Base-by-base conservation (phyloP, 306 rosid species). In the Luffa acutangula region DNA sequence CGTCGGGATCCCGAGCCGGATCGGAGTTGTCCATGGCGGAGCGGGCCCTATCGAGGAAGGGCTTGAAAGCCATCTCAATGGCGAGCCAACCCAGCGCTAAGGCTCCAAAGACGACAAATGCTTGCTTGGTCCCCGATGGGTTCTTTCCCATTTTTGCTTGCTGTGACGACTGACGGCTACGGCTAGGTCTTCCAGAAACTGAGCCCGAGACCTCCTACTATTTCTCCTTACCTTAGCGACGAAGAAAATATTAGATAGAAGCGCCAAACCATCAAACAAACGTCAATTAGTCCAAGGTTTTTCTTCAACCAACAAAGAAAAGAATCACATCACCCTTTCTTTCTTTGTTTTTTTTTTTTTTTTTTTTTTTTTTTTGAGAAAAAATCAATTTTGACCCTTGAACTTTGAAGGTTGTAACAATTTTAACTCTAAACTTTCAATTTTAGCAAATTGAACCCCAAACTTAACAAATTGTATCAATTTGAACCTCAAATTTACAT, bases 1-100 rank as follows among this genome's bases (percentile, higher is more conserved):
- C 98, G 51, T 93, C 98, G 10, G 93, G 93, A 72, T 93, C 99
- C 0, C 75, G 90, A 72, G 90, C 58, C 12, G 94, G 93, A 90
- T 95, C 97, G 15, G 97, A 87, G 77, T 88, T 89, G 84, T 87
- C 87, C 37, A 95, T 84, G 49, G 91, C 85, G 11, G 82, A 73
- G 1, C 98, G 95, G 15, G 87, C 67, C 79, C 83, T 89, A 72
- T 75, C 80, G 18, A 92, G 94, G 74, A 89, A 84, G 79, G 97
- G 97, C 78, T 93, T 93, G 86, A 92, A 72, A 25, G 96, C 97
- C 10, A 91, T 77, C 87, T 95, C 97, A 2, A 95, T 86, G 46
- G 96, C 89, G 13, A 89, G 74, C 97, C 99, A 95, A 0, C 74
- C 97, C 1, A 84, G 80, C 0, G 97, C 93, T 52, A 92, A 89